phyloP scores from a whole-genome alignment of 208 protist genomes.

The Trypanosoma brucei region DNA sequence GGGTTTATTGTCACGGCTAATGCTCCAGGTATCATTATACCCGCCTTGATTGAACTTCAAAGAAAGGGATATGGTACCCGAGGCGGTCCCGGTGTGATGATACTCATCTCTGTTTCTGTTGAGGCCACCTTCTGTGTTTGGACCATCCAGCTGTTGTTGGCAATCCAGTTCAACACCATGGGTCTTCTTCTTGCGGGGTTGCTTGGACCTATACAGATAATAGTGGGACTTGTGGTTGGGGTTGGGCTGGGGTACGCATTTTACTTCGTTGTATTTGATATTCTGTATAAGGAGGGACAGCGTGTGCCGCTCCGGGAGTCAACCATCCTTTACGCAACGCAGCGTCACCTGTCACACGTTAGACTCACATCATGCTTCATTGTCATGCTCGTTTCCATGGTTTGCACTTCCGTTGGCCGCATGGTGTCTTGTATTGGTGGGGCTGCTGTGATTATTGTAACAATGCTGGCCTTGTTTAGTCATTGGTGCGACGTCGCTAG shows the following conservation, averaged over 20 bases:
- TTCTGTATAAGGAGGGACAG: conserved; percentile 47
- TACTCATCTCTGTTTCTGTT: conserved; percentile 43
- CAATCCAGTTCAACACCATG: conserved; percentile 45
- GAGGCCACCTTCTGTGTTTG: conserved; percentile 44
- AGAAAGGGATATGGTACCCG: conserved; percentile 38
- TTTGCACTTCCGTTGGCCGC: conserved; percentile 25
- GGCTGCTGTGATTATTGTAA: conserved; percentile 29
- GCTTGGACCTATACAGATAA: conserved; percentile 43
- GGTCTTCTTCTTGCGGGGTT: conserved; percentile 29
- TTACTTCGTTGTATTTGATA: conserved; percentile 40
- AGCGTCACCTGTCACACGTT: conserved; percentile 45
- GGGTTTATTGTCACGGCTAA: conserved; percentile 46
- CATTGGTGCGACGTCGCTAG: conserved; percentile 38
- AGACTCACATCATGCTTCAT: conserved; percentile 34
- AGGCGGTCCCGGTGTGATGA: conserved; percentile 53
- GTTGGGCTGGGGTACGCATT: conserved; percentile 32
- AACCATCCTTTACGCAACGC: conserved; percentile 25
- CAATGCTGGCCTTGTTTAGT: conserved; percentile 38
- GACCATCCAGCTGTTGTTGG: conserved; percentile 41
- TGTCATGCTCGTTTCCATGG: conserved; percentile 37
- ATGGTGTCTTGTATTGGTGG: conserved; percentile 35
- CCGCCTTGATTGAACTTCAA: conserved; percentile 45
- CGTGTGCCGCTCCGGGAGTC: conserved; percentile 20
- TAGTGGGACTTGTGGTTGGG: conserved; percentile 40
- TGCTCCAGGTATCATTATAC: conserved; percentile 44